Percentiles rank a stretch among this genome's conserved stretches.
These are phyloP conservation scores for Phytophthora hibernalis DNA, from an alignment of 352 stramenopile genomes.

Conservation along the genomic window DNA sequence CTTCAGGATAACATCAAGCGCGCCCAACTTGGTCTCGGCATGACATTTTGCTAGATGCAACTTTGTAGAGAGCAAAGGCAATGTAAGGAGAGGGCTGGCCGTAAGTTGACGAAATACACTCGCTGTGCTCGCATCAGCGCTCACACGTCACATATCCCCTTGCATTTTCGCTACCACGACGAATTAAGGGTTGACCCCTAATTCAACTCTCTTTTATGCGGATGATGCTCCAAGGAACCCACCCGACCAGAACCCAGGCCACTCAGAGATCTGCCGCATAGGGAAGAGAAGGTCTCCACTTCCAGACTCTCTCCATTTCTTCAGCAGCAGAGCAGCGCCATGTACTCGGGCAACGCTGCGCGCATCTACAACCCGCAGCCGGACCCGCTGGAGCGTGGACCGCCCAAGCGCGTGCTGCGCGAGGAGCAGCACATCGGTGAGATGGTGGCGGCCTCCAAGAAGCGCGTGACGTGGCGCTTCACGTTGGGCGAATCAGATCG, in stretches of 20 bases:
- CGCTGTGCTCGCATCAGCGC: neutral
- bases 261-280: constrained; percentile 19
- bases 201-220: neutral
- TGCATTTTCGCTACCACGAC: constrained; percentile 19
- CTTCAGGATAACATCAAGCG: constrained; percentile 89
- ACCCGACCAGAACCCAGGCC: constrained; percentile 20
- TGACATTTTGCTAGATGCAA: constrained; percentile 80
- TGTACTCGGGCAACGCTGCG: constrained; percentile 64
- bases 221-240: neutral
- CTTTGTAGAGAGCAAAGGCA: constrained; percentile 22
- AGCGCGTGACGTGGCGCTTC: constrained; percentile 86
- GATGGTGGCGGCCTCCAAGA: constrained; percentile 83
- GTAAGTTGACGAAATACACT: constrained; percentile 24
- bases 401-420: constrained; percentile 73
- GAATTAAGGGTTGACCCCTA: constrained; percentile 1
- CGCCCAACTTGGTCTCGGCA: constrained; percentile 82
- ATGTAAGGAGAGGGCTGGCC: constrained; percentile 1
- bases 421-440: constrained; percentile 85
- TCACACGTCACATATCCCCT: constrained; percentile 33
- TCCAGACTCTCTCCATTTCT: neutral
- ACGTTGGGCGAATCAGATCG: constrained; percentile 77
- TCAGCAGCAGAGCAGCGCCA: constrained; percentile 25
- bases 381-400: constrained; percentile 71
- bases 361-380: constrained; percentile 78
- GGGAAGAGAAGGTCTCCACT: constrained; percentile 13